A percentile compares a stretch with the other conserved stretches of the same genome.
These are phyloP conservation scores for Ustilago curta DNA, from an alignment of 1,284 basidiomycete genomes.

Conservation along the genomic window DNA sequence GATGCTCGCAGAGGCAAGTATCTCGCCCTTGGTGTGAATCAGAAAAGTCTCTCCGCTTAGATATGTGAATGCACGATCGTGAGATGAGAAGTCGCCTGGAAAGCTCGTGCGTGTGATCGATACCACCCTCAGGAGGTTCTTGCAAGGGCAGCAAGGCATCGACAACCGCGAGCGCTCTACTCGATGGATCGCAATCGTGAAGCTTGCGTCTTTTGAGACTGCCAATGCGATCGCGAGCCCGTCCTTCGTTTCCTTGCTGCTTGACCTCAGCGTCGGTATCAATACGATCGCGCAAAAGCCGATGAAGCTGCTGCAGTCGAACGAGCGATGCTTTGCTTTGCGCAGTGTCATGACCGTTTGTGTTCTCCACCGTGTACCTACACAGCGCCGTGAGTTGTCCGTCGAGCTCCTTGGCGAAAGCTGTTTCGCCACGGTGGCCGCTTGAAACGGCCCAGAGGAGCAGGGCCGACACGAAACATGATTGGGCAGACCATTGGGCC, in stretches of 20 bases:
- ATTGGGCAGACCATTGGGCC: background rate
- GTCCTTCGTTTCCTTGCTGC: background rate
- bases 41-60: background rate
- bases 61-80: constrained; percentile 7
- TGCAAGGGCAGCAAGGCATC: constrained; percentile 18
- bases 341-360: background rate
- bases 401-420: constrained; percentile 14
- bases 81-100: constrained; percentile 24
- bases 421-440: constrained; percentile 12
- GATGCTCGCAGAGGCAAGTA: constrained; percentile 9
- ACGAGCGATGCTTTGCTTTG: background rate
- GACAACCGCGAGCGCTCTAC: constrained; percentile 2
- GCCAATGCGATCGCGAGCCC: background rate
- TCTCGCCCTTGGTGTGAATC: background rate
- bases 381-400: constrained; percentile 9
- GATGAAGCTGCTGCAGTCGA: constrained; percentile 5
- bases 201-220: constrained; percentile 26
- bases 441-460: constrained; percentile 7
- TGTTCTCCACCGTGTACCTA: background rate
- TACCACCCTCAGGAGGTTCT: background rate
- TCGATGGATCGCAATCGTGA: background rate
- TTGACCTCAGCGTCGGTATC: background rate
- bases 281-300: constrained; percentile 1
- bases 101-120: constrained; percentile 10
- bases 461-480: constrained; percentile 17